Base-by-base conservation (phyloP, 768 basidiomycete genomes). In the Suillus bovinus region DNA sequence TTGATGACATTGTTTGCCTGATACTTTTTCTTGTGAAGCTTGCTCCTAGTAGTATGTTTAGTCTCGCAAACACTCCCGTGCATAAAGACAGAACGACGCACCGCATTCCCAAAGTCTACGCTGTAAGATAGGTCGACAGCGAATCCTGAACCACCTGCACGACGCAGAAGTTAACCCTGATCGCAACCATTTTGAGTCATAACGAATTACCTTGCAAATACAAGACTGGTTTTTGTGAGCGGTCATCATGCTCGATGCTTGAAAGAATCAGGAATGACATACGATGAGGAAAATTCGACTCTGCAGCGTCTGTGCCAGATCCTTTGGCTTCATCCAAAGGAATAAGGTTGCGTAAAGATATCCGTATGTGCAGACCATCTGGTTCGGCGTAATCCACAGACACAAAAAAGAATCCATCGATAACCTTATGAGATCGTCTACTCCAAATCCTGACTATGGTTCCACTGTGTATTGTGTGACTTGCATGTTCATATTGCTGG, bases 71-170 rank as follows among this genome's bases (percentile, higher is more conserved):
- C 38, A 50, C 34, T 8, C 36, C 22, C 38, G 6, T 16, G 55
- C 4, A 29, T 4, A 24, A 34, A 39, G 9, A 11, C 29, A 42
- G 2, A 29, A 13, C 33, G 24, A 38, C 62, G 50, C 63, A 77
- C 77, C 70, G 78, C 77, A 29, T 65, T 75, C 0, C 77, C 71
- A 65, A 74, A 77, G 71, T 72, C 55, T 68, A 75, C 24, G 72
- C 70, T 36, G 68, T 71, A 31, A 81, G 63, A 50, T 14, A 59
- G 61, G 13, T 64, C 69, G 7, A 82, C 69, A 67, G 83, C 82
- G 58, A 78, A 79, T 0, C 82, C 82, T 50, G 83, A 82, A 0
- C 82, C 83, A 36, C 82, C 83, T 84, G 55, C 1, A 38, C 8
- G 13, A 29, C 9, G 31, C 36, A 31, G 14, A 22, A 22, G 22